Evolutionary conservation across 352 stramenopile species (phyloP), one percentile per base, ranked within the genome.

Genomic region (Phytophthora sp.): DNA sequence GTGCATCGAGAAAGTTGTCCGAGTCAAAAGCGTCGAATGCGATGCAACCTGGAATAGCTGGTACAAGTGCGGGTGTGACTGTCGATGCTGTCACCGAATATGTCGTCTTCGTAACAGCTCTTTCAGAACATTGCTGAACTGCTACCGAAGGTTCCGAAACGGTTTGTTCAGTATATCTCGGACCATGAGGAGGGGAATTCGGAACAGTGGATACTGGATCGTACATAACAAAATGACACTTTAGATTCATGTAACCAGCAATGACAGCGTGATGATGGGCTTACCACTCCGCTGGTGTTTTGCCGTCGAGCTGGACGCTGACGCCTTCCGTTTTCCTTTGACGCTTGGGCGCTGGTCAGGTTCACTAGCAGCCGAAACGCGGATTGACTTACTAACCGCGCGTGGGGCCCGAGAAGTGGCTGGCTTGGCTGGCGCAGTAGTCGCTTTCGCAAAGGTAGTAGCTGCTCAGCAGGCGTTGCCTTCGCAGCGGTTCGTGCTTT

Each of bases 1-100:
- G 49, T 8, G 49, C 49, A 45, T 46, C 49, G 8, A 57, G 27
- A 31, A 57, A 46, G 33, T 57, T 45, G 9, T 45, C 31, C 13
- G 49, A 57, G 21, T 44, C 36, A 44, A 44, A 44, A 7, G 18
- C 36, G n/a, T 44, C 36, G 1, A 44, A 16, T 44, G 36, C 6
- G n/a, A 44, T 16, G 36, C 9, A 12, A 8, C 31, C 9, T 15
- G 16, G 12, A 4, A 15, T 38, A 38, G 12, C 31, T n/a, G 9
- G 4, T 15, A 38, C 31, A 16, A n/a, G 31, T 2, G 31, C 16
- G 9, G 31, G 4, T n/a, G 31, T 13, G 9, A 38, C 2, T 8
- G 9, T 13, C 9, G 3, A 4, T 13, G 12, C 31, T n/a, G 31
- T 38, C 31, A 13, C 12, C 31, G 4, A 5, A 13, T 38, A 4